A percentile compares a stretch with the other conserved stretches of the same genome.
Evolutionary conservation across 306 rosid species (phyloP).

Genomic region (Cucumis sativus): DNA sequence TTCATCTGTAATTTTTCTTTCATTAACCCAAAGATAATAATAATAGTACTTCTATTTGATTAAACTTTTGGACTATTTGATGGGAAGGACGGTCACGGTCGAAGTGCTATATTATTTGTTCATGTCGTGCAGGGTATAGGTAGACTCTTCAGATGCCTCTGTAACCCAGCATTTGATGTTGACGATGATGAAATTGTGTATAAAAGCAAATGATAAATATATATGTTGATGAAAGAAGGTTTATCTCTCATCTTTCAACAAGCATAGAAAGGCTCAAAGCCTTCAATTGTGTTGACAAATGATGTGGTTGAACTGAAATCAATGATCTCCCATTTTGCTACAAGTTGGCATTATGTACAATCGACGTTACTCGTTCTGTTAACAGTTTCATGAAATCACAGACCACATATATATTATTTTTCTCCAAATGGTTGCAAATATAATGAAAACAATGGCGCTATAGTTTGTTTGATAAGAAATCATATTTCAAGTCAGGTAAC

Average conservation of each 20-base stretch:
- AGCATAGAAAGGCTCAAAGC: background rate
- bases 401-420: background rate
- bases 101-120: background rate
- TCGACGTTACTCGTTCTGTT: background rate
- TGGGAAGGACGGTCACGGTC: background rate
- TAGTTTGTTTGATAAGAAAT: background rate
- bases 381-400: background rate
- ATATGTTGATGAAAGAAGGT: background rate
- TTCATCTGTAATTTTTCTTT: too few relatives aligned
- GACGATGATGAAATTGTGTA: constrained; percentile 88
- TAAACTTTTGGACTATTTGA: background rate
- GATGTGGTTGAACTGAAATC: background rate
- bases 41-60: background rate
- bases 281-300: background rate
- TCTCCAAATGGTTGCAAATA: background rate
- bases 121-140: constrained; percentile 56
- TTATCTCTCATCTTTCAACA: background rate
- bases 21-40: too few relatives aligned
- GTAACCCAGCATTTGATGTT: constrained; percentile 94
- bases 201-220: constrained; percentile 42
- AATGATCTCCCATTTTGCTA: background rate
- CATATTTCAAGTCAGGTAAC: background rate
- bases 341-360: background rate
- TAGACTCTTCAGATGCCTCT: constrained; percentile 91
- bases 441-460: background rate